A percentile compares a stretch with the other conserved stretches of the same genome.
Conservation (phyloP, 2,329 filamentous ascomycete species). For the Clonostachys chloroleuca region DNA sequence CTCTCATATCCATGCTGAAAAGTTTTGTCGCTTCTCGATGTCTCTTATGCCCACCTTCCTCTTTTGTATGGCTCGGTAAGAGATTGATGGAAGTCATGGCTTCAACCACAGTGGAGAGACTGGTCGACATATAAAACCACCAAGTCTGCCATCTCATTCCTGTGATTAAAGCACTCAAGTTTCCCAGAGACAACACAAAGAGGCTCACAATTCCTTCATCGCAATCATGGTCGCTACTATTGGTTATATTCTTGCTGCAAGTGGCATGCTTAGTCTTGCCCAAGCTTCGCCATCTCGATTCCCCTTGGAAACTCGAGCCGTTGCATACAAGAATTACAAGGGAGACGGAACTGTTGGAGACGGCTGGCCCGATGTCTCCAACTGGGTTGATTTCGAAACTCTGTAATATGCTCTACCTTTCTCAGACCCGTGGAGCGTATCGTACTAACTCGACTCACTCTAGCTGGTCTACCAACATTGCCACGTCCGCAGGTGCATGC, state of each 20-base stretch:
- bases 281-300: neutral
- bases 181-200: no score
- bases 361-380: conserved; percentile 1
- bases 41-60: no score
- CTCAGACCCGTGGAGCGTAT: neutral
- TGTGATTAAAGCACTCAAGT: no score
- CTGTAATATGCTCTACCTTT: neutral
- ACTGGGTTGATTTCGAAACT: conserved; percentile 1
- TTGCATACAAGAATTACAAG: neutral
- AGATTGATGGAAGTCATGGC: no score
- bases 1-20: no score
- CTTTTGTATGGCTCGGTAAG: no score
- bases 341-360: conserved; percentile 1
- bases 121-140: no score
- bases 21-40: no score
- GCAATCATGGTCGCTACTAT: neutral
- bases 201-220: no score
- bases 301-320: no score
- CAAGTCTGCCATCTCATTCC: no score
- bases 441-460: neutral
- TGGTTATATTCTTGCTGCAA: neutral
- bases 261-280: neutral
- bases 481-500: neutral
- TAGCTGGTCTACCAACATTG: neutral
- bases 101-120: no score